Evolutionary conservation across 768 basidiomycete species (phyloP).

Genomic region (Lentinula boryana): DNA sequence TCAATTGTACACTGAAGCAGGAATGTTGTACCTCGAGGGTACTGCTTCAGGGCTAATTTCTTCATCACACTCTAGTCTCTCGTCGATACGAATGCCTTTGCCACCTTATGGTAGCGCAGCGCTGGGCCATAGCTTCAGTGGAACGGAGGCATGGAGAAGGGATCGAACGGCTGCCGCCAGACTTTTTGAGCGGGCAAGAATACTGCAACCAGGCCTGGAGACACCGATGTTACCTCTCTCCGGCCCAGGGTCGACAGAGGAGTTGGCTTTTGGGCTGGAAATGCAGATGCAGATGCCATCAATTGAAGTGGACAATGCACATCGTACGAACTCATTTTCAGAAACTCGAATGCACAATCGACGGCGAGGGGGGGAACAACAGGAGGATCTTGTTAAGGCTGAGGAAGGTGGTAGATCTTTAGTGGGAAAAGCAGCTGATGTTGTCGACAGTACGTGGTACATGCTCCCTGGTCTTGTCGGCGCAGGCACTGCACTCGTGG

Average conservation of each 20-base stretch:
- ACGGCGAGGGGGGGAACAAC: slow-evolving; percentile 53
- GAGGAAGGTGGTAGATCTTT: slow-evolving; percentile 8
- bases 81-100: slow-evolving; percentile 66
- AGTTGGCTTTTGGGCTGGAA: slow-evolving; percentile 18
- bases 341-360: slow-evolving; percentile 34
- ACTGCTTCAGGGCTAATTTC: slow-evolving; percentile 66
- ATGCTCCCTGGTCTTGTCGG: slow-evolving; percentile 75
- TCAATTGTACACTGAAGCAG: slow-evolving; percentile 73
- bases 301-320: slow-evolving; percentile 38
- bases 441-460: slow-evolving; percentile 74
- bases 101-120: slow-evolving; percentile 32
- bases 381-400: slow-evolving; percentile 33
- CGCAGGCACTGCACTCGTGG: slow-evolving; percentile 77
- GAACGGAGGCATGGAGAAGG: slow-evolving; percentile 67
- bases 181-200: slow-evolving; percentile 67
- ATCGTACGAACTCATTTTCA: slow-evolving; percentile 21
- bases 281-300: slow-evolving; percentile 64
- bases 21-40: slow-evolving; percentile 77
- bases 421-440: slow-evolving; percentile 42
- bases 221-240: slow-evolving; percentile 57
- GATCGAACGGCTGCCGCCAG: slow-evolving; percentile 66
- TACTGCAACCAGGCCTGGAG: slow-evolving; percentile 56
- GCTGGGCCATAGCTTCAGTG: slow-evolving; percentile 21
- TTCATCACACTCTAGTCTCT: slow-evolving; percentile 70
- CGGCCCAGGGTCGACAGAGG: slow-evolving; percentile 23